Evolutionary conservation across 2,329 filamentous ascomycete species (phyloP).

Genomic region (Monilinia fructigena): DNA sequence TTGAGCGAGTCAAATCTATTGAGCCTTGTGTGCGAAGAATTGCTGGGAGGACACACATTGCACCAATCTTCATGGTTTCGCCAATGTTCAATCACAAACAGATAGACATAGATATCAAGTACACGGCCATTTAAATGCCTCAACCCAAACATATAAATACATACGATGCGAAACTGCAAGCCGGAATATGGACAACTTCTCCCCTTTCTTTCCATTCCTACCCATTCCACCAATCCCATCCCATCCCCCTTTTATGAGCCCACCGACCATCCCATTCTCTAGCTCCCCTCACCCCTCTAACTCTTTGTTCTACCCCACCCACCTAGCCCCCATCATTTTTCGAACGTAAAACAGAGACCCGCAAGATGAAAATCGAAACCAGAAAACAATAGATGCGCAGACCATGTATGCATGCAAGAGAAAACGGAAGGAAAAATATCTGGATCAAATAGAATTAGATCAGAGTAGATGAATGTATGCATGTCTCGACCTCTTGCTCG

Average conservation of each 20-base stretch:
- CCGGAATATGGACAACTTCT: constrained; percentile 16
- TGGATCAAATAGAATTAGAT: not conserved
- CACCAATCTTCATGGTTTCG: not conserved
- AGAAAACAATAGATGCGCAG: not conserved
- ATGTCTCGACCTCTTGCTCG: too few relatives aligned
- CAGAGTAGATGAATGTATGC: not conserved
- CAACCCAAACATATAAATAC: constrained; percentile 21
- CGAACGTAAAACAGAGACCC: not conserved
- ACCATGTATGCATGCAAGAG: constrained; percentile 7
- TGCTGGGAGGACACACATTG: too few relatives aligned
- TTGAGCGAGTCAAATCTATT: not conserved
- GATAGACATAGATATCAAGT: constrained; percentile 6
- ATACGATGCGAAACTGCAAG: constrained; percentile 7
- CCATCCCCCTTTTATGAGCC: not conserved
- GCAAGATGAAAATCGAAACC: not conserved
- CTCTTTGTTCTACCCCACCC: not conserved
- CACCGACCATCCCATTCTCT: not conserved
- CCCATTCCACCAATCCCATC: not conserved
- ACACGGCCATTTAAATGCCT: constrained; percentile 19
- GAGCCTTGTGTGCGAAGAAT: too few relatives aligned
- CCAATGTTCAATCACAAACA: too few relatives aligned
- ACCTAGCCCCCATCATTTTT: not conserved
- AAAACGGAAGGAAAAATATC: not conserved
- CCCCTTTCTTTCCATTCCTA: not conserved
- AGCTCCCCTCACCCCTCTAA: not conserved